Percentiles rank a stretch among this genome's conserved stretches.
phyloP scores from a whole-genome alignment of 129 eudicot genomes.

The Solidago caesia region DNA sequence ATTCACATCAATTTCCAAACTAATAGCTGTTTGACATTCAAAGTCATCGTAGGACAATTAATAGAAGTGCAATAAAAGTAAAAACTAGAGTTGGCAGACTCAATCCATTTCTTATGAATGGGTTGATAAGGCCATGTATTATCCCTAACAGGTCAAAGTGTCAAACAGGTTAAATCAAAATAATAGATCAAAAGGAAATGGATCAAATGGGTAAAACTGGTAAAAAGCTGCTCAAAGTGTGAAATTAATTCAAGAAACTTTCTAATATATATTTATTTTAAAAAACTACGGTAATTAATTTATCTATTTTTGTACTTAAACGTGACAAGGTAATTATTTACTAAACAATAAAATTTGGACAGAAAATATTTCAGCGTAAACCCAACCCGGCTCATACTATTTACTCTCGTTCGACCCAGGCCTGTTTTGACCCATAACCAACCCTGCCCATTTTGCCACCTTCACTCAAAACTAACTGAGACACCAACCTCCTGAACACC shows the following conservation, averaged over 20 bases:
- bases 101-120: neutral
- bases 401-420: too few relatives aligned
- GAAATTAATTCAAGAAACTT: neutral
- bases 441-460: too few relatives aligned
- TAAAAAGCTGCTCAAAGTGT: neutral
- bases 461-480: neutral
- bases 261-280: neutral
- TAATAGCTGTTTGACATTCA: neutral
- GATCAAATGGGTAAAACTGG: neutral
- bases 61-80: neutral
- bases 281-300: neutral
- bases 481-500: conserved; percentile 69
- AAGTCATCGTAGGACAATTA: neutral
- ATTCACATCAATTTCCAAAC: neutral
- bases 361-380: neutral
- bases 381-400: neutral
- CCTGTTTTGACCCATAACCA: neutral
- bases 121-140: neutral
- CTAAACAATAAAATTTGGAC: neutral
- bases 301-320: neutral
- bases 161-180: neutral
- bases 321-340: neutral
- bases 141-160: neutral
- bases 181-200: neutral
- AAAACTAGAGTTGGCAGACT: neutral